Evolutionary conservation across 2,329 filamentous ascomycete genomes (phyloP), one percentile per base, ranked within the genome.

Genomic region (Nectriaceae sp.): DNA sequence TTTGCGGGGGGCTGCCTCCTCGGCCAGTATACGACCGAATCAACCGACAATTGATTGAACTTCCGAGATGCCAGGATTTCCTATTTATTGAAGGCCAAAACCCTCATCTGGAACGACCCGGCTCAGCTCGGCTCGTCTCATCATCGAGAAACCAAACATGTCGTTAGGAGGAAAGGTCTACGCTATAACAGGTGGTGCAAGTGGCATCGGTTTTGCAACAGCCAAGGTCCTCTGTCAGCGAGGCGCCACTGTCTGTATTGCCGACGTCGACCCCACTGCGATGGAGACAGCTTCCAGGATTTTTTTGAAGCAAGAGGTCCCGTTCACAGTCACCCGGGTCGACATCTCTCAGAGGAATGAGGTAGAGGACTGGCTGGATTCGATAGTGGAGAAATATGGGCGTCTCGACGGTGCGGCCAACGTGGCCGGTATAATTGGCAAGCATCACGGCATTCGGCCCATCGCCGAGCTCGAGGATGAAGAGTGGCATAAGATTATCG

Each of bases 331-430:
- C 37, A 66, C 67, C n/a, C 68, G 65, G 24, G 73, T 82, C 19
- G 77, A 82, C 49, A 68, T 82, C 15, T 74, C 73, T 22, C 70
- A 73, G 44, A 68, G 70, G 41, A 57, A 63, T 4, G 67, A 79
- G 21, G 79, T 82, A 10, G 76, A 83, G 22, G 57, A 58, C 18
- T 82, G 79, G 79, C 73, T 80, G 40, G 64, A 67, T 5, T 63
- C 61, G 40, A 71, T 74, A 11, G 62, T 82, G n/a, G 56, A 67
- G n/a, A 68, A 68, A 24, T 78, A 78, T 44, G 80, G 79, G 4
- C 73, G 73, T 43, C 70, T 83, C 8, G 76, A 82, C 55, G 75
- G 78, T 4, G 77, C 79, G 18, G 79, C 75, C 11, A 83, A 84
- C 45, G 70, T 79, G 8, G 81, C 81, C 4, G 77, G 78, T 11